Evolutionary conservation across 495 filamentous ascomycete species (phyloP), one percentile per base, ranked within the genome.

Genomic region (Lophiotrema nucula): DNA sequence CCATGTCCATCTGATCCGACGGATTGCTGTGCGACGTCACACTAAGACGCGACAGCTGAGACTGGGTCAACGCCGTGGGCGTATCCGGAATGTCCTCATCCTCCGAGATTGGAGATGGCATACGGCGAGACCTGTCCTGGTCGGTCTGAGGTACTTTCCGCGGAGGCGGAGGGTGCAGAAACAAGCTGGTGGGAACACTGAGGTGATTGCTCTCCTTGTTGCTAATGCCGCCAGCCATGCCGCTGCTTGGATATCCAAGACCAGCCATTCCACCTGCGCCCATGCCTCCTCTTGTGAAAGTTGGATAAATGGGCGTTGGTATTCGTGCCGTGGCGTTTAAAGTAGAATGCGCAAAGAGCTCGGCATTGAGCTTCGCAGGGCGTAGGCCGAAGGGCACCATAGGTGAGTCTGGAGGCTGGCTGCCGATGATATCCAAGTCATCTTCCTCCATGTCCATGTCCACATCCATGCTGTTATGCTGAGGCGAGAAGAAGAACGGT

Each of bases 71-170:
- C 2, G 52, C 50, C 10, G 60, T 67, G n/a, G 58, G 67, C 21
- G 64, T 61, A 26, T 67, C 58, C 12, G 58, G 60, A 16, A 63
- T 38, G 47, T 62, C 60, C 44, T 81, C 85, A 53, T 77, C 80
- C 60, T 90, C 87, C 51, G 81, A 86, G 54, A 88, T 84, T 4
- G 87, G 88, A 22, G 84, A 89, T 2, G 86, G 87, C 6, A 89
- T 77, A 31, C 82, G 80, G 16, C 81, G 75, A 68, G 77, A 77
- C 60, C 79, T 76, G 46, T 74, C 62, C 44, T 49, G 37, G 25
- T 62, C 51, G 6, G 18, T 33, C 15, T 39, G 41, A 28, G 1
- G 15, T 6, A 48, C 35, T 28, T 54, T 53, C 26, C 50, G 41
- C 2, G 37, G 26, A 27, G 45, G 0, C 21, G 58, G 22, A 23